Evolutionary conservation across 2,329 filamentous ascomycete genomes (phyloP).

Genomic region (Monosporascus cannonballus): DNA sequence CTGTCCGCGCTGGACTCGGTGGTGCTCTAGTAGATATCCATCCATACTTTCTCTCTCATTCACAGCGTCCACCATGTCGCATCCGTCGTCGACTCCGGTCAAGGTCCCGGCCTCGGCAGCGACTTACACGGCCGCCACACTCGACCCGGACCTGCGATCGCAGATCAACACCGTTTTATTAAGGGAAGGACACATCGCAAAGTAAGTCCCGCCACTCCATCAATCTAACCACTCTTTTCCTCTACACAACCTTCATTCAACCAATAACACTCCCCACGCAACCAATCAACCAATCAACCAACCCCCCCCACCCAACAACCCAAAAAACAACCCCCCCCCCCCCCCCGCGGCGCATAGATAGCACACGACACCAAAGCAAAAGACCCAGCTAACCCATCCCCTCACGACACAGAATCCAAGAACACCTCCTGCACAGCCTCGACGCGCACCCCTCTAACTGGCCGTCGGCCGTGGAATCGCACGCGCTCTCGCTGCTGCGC

Average conservation of each 20-base stretch:
- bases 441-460: slow-evolving; percentile 55
- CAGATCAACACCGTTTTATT: slow-evolving; percentile 56
- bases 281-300: slow-evolving; percentile 3
- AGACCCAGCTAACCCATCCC: slow-evolving; percentile 4
- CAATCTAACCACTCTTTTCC: slow-evolving; percentile 1
- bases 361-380: not conserved
- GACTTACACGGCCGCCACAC: slow-evolving; percentile 53
- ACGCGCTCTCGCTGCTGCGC: slow-evolving; percentile 55
- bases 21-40: no score
- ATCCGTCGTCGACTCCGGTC: slow-evolving; percentile 48
- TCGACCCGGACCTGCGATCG: slow-evolving; percentile 56
- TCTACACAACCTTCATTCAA: not conserved
- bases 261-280: slow-evolving; percentile 1
- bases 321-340: no score
- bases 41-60: not conserved
- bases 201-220: slow-evolving; percentile 34
- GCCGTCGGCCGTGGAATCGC: slow-evolving; percentile 53
- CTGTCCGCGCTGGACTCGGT: no score
- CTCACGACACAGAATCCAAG: slow-evolving; percentile 48
- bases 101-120: slow-evolving; percentile 56
- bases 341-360: no score
- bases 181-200: slow-evolving; percentile 52
- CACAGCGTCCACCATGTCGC: slow-evolving; percentile 31
- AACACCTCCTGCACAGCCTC: slow-evolving; percentile 55
- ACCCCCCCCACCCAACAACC: no score